Base-by-base conservation (phyloP, 495 filamentous ascomycete genomes). In the Neurospora africana region DNA sequence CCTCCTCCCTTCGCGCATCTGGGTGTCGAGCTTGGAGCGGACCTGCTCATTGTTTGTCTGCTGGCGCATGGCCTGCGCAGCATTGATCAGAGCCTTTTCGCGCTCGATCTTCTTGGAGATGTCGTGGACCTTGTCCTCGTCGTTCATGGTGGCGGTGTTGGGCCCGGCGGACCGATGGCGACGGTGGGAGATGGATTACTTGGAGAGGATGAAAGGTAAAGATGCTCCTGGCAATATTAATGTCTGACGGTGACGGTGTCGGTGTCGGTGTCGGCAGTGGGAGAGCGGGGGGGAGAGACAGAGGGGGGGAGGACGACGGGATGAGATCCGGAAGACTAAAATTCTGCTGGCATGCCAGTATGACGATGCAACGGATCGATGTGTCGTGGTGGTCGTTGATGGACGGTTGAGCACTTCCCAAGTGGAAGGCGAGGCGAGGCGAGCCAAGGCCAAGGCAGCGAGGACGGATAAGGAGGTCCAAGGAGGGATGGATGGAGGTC, bases 71-170 rank as follows among this genome's bases (percentile, higher is more conserved):
- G 91, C 88, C 79, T 93, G 93, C 69, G 96, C 96, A 75, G 92
- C 94, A 82, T 92, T 91, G 86, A 99, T 95, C 75, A 99, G 89
- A 76, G 91, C 91, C 86, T 95, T 94, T 82, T 99, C 96, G 81
- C 95, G 89, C 86, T 98, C 93, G 83, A 98, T 98, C 92, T 99
- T 98, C 84, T 89, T 91, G 84, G 91, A 89, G 85, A 98, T 92
- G 83, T 94, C 91, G 83, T 86, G 87, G 83, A 95, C 89, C 76
- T 92, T 89, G 77, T 94, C 91, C 76, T 97, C 93, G 81, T 92
- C 88, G 85, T 89, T 90, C 84, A 86, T 90, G 81, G 80, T 78
- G 76, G 79, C 72, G 75, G 77, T 78, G 70, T 78, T 79, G 78
- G 76, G 78, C 72, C 76, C 75, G 82, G 83, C 82, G 83, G 53